Conservation (phyloP, 1,139 yeast genomes). For the Williopsis jadinii region DNA sequence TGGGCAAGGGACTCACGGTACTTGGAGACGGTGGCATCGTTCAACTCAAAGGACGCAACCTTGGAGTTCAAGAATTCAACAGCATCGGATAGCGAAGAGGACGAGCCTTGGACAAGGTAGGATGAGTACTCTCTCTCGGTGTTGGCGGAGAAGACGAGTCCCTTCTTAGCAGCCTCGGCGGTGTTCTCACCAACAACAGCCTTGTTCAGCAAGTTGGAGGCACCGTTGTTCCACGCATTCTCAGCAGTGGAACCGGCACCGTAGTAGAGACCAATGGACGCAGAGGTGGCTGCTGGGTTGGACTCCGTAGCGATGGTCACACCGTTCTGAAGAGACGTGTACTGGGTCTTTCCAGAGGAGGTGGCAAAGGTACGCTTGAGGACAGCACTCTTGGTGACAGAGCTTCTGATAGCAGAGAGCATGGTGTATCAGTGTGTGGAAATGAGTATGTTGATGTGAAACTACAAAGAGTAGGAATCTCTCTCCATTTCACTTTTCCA, state of each 20-base stretch:
- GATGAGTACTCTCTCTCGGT: constrained; percentile 50
- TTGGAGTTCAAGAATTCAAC: constrained; percentile 26
- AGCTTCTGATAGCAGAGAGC: constrained; percentile 21
- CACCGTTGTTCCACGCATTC: constrained; percentile 75
- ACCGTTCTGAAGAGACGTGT: constrained; percentile 68
- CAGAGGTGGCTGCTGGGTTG: constrained; percentile 46
- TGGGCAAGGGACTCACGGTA: constrained; percentile 36
- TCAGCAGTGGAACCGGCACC: constrained; percentile 78
- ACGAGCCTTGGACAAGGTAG: constrained; percentile 38
- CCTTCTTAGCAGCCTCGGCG: constrained; percentile 33
- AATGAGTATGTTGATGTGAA: neutral
- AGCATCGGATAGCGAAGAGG: constrained; percentile 19
- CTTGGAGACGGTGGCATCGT: constrained; percentile 33
- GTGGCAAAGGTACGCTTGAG: constrained; percentile 39
- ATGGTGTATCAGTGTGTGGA: constrained; percentile 8
- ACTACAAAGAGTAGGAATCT: neutral
- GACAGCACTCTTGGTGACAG: constrained; percentile 17
- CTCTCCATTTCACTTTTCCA: neutral
- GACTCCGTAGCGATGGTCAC: constrained; percentile 64
- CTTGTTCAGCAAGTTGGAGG: constrained; percentile 56
- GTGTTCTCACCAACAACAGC: constrained; percentile 34
- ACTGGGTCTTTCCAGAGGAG: constrained; percentile 47
- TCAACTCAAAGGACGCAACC: constrained; percentile 29
- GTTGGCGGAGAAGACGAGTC: constrained; percentile 39
- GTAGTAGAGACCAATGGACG: constrained; percentile 62